Evolutionary conservation across 768 basidiomycete genomes (phyloP), one percentile per base, ranked within the genome.

Genomic region (Mycena leptocephala): DNA sequence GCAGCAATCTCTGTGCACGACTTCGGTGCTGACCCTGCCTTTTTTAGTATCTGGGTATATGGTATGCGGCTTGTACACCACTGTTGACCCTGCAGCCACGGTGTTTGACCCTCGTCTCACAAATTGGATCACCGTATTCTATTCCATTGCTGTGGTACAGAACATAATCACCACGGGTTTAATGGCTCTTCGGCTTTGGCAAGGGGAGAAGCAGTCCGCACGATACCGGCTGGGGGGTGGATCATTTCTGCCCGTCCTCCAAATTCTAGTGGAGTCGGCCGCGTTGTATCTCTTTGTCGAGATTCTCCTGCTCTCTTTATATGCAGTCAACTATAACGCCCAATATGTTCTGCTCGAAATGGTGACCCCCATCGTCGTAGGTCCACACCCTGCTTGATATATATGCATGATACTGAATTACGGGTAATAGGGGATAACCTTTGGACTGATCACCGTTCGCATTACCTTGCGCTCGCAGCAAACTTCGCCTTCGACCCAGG

Each of bases 171-270:
- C 80, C 33, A 81, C 80, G 0, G 66, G 73, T 28, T 59, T 81
- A 0, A 81, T 80, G 79, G 72, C 80, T n/a, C 71, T 58, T n/a
- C 72, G 79, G 2, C 77, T 81, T 1, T 80, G 81, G 81, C 35
- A 30, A 8, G 70, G 35, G 1, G 72, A 79, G 26, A 41, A 26
- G 13, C 30, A 76, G 30, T 75, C 79, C 0, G n/a, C 79, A 2
- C 61, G 59, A 30, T 75, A 71, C 43, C 70, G 68, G n/a, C 28
- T 59, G 2, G 70, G 61, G 24, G 39, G 75, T 16, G 67, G 75
- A n/a, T 22, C 16, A 2, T 63, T 80, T 33, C n/a, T 78, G 5
- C 77, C 74, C 9, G 32, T 80, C n/a, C 33, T 78, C 5, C 55
- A 48, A 8, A 80, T 80, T 22, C 48, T 81, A 0, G 67, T 80